phyloP scores from a whole-genome alignment of 1,139 yeast genomes.

The Hanseniaspora gamundiae region DNA sequence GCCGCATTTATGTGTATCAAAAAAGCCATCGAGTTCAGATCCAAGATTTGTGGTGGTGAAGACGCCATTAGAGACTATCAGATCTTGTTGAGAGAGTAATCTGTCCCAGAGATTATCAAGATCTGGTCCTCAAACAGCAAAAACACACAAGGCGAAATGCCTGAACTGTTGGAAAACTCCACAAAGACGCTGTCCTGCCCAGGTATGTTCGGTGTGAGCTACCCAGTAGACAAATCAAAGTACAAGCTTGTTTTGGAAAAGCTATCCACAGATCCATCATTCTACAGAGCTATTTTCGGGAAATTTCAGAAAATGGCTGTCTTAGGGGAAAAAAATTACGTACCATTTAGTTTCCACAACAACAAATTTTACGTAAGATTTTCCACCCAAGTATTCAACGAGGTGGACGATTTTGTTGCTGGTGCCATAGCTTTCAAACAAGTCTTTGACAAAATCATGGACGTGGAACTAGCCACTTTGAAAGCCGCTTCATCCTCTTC shows the following conservation, averaged over 20 bases:
- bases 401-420: slow-evolving; percentile 37
- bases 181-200: slow-evolving; percentile 11
- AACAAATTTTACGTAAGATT: slow-evolving; percentile 38
- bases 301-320: slow-evolving; percentile 11
- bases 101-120: slow-evolving; percentile 28
- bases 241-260: slow-evolving; percentile 9
- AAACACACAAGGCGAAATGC: no score
- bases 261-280: slow-evolving; percentile 6
- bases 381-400: slow-evolving; percentile 50
- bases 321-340: slow-evolving; percentile 31
- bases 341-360: slow-evolving; percentile 35
- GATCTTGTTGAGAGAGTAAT: slow-evolving; percentile 32
- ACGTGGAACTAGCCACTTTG: slow-evolving; percentile 4
- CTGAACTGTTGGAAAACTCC: slow-evolving; percentile 13
- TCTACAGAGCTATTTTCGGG: slow-evolving; percentile 12
- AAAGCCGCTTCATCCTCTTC: background rate
- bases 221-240: slow-evolving; percentile 24
- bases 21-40: slow-evolving; percentile 41
- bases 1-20: slow-evolving; percentile 25
- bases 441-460: slow-evolving; percentile 4
- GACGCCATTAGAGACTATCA: slow-evolving; percentile 39
- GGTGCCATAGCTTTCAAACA: slow-evolving; percentile 5
- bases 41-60: slow-evolving; percentile 51
- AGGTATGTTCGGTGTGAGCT: slow-evolving; percentile 14
- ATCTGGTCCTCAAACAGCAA: slow-evolving; percentile 18